Evolutionary conservation across 495 filamentous ascomycete genomes (phyloP).

Genomic region (Rhypophila decipiens): DNA sequence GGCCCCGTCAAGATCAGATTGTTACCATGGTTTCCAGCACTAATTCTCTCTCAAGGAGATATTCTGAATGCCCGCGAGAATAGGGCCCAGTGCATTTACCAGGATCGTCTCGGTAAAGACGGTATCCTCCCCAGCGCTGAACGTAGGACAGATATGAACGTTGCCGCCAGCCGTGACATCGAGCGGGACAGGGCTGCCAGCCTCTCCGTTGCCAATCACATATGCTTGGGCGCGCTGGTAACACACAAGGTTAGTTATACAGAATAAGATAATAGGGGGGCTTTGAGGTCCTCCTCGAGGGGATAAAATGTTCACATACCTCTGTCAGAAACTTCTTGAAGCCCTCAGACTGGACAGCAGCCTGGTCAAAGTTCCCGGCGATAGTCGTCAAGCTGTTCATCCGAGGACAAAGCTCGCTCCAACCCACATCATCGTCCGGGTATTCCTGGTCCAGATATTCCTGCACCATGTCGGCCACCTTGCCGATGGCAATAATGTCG

Average conservation of each 20-base stretch:
- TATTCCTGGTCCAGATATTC: constrained; percentile 54
- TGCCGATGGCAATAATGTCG: constrained; percentile 59
- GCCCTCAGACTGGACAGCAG: constrained; percentile 25
- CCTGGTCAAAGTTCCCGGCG: constrained; percentile 27
- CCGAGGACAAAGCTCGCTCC: constrained; percentile 37
- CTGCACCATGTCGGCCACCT: constrained; percentile 48
- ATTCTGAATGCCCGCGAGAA: constrained; percentile 42
- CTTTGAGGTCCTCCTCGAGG: too few species aligned
- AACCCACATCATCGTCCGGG: constrained; percentile 42
- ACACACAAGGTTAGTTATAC: not conserved
- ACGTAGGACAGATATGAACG: constrained; percentile 38
- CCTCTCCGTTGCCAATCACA: too few species aligned
- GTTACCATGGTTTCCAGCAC: constrained; percentile 36
- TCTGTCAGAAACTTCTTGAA: constrained; percentile 42
- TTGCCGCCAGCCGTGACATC: constrained; percentile 41
- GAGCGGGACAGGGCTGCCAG: too few species aligned
- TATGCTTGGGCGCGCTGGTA: constrained; percentile 55
- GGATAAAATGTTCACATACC: constrained; percentile 39
- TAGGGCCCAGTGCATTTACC: constrained; percentile 21
- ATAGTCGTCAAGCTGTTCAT: constrained; percentile 36
- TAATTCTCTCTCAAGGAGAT: constrained; percentile 24
- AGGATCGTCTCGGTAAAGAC: constrained; percentile 31
- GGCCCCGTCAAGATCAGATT: too few species aligned
- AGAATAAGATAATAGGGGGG: not conserved
- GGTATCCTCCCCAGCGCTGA: constrained; percentile 34